phyloP scores from a whole-genome alignment of 441 rosid genomes.

The Pelargonium citronellum region DNA sequence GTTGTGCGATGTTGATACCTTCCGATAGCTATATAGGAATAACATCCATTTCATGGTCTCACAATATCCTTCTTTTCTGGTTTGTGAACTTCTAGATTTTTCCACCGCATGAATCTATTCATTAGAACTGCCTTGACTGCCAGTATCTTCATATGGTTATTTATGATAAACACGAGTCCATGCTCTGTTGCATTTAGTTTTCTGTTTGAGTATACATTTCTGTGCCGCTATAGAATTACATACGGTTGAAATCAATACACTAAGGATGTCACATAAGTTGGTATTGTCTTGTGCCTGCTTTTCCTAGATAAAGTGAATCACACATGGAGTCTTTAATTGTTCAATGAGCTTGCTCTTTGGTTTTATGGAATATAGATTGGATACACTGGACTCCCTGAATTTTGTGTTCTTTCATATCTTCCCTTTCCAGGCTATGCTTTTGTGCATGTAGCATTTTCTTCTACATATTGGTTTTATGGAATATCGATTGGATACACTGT shows the following conservation, averaged over 20 bases:
- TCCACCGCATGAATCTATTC: neutral
- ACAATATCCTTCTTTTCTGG: neutral
- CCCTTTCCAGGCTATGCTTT: neutral
- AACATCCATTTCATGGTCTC: neutral
- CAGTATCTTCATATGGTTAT: slow-evolving; percentile 1
- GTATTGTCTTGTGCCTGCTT: neutral
- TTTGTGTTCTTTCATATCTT: neutral
- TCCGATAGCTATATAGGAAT: neutral
- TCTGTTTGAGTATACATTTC: neutral
- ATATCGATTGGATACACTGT: neutral
- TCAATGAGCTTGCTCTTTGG: neutral
- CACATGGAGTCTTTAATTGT: neutral
- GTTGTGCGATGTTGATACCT: neutral
- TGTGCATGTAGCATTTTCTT: slow-evolving; percentile 13
- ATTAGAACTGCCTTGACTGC: neutral
- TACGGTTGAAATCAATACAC: neutral
- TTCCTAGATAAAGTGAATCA: neutral
- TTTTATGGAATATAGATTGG: slow-evolving; percentile 2
- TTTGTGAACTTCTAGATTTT: neutral
- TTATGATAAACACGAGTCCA: neutral
- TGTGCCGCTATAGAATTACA: neutral
- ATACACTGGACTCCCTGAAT: neutral
- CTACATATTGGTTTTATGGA: slow-evolving; percentile 6
- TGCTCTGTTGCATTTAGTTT: neutral
- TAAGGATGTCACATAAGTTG: neutral